These are phyloP conservation scores for Tetragonia tetragonoides DNA, from an alignment of 148 eudicot genomes.

Conservation along the genomic window DNA sequence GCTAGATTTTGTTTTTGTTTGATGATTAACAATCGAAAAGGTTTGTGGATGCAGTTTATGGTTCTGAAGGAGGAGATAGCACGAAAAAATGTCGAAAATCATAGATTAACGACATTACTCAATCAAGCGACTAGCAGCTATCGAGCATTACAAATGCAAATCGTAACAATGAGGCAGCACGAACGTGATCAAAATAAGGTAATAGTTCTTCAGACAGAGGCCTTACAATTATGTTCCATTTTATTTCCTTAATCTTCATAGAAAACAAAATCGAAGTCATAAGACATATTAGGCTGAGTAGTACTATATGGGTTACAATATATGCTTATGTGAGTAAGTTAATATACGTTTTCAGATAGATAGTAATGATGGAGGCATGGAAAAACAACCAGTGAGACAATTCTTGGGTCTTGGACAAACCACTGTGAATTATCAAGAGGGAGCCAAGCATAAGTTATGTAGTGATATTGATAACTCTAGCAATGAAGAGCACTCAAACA, in stretches of 20 bases:
- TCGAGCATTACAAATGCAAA: slow-evolving; percentile 35
- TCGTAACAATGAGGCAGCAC: slow-evolving; percentile 23
- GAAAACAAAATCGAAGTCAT: too few species aligned
- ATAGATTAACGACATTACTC: slow-evolving; percentile 30
- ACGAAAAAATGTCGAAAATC: slow-evolving; percentile 36
- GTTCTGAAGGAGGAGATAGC: slow-evolving; percentile 38
- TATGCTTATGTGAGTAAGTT: not conserved
- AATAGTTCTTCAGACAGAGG: slow-evolving; percentile 17
- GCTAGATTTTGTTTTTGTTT: not conserved
- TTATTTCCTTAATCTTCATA: not conserved
- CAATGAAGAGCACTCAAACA: slow-evolving; percentile 10
- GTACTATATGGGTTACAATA: too few species aligned
- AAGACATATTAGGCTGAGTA: too few species aligned
- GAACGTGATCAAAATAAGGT: slow-evolving; percentile 19
- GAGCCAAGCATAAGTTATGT: not conserved
- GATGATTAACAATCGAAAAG: not conserved
- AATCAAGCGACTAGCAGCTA: slow-evolving; percentile 32
- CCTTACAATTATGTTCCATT: not conserved
- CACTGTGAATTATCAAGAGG: not conserved
- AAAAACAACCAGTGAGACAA: slow-evolving; percentile 9
- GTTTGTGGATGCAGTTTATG: slow-evolving; percentile 32
- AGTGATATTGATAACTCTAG: not conserved
- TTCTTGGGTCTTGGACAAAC: slow-evolving; percentile 13
- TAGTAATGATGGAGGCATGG: slow-evolving; percentile 7
- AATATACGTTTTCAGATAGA: slow-evolving; percentile 6